Base-by-base conservation (phyloP, 441 rosid species). In the Erodium trifolium region DNA sequence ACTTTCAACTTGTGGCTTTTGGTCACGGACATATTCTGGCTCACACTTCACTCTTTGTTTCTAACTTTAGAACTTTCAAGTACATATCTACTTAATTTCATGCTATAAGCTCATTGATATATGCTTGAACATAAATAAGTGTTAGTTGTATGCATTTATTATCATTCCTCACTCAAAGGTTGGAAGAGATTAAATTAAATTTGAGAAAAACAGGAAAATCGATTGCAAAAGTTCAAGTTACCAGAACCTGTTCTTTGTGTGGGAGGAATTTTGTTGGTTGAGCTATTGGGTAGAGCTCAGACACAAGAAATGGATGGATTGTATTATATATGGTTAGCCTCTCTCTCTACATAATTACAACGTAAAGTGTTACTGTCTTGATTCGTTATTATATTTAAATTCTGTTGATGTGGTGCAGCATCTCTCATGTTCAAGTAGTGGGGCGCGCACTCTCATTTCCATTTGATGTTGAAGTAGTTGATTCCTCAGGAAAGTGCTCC, bases 401-500 rank as follows among this genome's bases (percentile, higher is more conserved):
- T 23, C 27, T 23, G 27, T 23, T 23, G 27, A 23, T 23, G 27
- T 23, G 27, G 27, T 23, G 27, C 27, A 23, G 27, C 27, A 23
- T 23, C 27, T 23, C 27, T 23, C 76, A 76, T 66, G 80, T 76
- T 39, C 75, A 73, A 74, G 74, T 64, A 27, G 59, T 73, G 37
- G 80, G 82, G n/a, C 73, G 72, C 34, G 53, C 71, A 3, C 75
- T 80, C 16, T 67, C 68, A 67, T 63, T 76, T 0, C 37, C 64
- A 12, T 79, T 79, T 16, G 78, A 70, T 51, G 53, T 74, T 0
- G 70, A 73, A 8, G 68, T 82, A 2, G 3, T 73, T 16, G 80
- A 80, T 23, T 23, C 27, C 18, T 55, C 82, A 0, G 86, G 86
- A 49, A 77, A 75, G 64, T 82, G 79, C 78, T 43, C 71, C 29